Conservation (phyloP, 129 eudicot species). For the Rutidosis leptorrhynchoides region DNA sequence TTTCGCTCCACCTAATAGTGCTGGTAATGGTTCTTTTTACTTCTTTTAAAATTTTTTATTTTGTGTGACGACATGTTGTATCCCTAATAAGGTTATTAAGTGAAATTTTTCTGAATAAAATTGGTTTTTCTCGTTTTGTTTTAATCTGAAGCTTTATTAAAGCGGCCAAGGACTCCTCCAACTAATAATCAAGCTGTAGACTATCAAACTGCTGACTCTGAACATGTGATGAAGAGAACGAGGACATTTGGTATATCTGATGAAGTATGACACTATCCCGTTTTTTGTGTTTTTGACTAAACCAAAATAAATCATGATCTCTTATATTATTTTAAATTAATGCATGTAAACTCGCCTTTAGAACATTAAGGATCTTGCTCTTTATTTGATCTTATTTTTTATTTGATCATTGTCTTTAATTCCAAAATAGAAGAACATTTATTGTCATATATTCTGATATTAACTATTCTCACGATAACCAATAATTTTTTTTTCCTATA, state of each 20-base stretch:
- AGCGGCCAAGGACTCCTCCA: constrained; percentile 87
- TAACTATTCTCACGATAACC: not conserved
- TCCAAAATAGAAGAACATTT: not conserved
- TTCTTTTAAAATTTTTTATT: not conserved
- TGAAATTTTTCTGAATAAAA: constrained; percentile 7
- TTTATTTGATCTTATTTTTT: not conserved
- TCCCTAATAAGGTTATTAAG: constrained; percentile 1
- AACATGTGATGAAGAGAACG: constrained; percentile 65
- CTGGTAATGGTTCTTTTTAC: constrained; percentile 37
- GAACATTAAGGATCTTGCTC: constrained; percentile 5
- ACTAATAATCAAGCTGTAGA: constrained; percentile 55
- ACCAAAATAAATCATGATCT: not conserved
- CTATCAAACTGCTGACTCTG: constrained; percentile 85
- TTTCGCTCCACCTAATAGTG: constrained; percentile 49
- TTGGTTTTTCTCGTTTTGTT: constrained; percentile 18
- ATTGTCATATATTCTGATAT: not conserved
- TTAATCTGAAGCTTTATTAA: constrained; percentile 46
- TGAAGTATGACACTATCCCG: constrained; percentile 50
- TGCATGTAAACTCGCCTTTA: not conserved
- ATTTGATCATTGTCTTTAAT: not conserved
- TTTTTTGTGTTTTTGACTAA: not conserved
- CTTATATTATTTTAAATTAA: not conserved
- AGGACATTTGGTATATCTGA: constrained; percentile 73
- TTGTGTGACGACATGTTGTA: not conserved
- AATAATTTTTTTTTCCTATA: not conserved